Conservation (phyloP, 2,329 filamentous ascomycete species). For the Aurifilum marmelostoma region DNA sequence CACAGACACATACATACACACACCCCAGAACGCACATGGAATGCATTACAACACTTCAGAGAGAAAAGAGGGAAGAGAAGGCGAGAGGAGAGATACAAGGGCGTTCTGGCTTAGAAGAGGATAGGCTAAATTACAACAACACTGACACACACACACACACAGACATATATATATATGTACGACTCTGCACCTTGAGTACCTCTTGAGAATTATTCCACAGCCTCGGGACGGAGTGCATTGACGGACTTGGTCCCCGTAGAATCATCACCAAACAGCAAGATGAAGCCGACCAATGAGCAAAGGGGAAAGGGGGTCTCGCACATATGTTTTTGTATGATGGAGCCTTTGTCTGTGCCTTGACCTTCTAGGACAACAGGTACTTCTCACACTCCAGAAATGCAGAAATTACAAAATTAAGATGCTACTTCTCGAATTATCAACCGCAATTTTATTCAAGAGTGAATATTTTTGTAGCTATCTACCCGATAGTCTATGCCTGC, state of each 20-base stretch:
- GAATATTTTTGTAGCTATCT: conserved; percentile 9
- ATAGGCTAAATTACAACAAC: not conserved
- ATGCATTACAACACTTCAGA: not conserved
- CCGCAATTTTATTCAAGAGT: not conserved
- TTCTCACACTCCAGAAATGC: not conserved
- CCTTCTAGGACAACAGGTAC: not conserved
- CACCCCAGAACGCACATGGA: not conserved
- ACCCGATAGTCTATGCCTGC: conserved; percentile 3
- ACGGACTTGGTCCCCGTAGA: not conserved
- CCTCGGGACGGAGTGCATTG: no score
- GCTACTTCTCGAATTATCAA: not conserved
- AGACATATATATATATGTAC: no score
- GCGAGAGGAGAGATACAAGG: not conserved
- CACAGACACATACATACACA: not conserved
- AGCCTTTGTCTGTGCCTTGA: no score
- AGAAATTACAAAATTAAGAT: not conserved
- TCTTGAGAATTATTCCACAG: no score
- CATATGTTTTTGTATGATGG: not conserved
- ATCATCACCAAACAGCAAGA: not conserved
- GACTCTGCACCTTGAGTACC: no score
- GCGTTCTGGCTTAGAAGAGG: conserved; percentile 17
- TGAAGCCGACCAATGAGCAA: not conserved
- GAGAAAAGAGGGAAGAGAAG: no score
- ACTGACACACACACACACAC: not conserved
- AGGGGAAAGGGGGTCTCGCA: not conserved